These are phyloP conservation scores for Russula vinacea DNA, from an alignment of 768 basidiomycete genomes.

Conservation along the genomic window DNA sequence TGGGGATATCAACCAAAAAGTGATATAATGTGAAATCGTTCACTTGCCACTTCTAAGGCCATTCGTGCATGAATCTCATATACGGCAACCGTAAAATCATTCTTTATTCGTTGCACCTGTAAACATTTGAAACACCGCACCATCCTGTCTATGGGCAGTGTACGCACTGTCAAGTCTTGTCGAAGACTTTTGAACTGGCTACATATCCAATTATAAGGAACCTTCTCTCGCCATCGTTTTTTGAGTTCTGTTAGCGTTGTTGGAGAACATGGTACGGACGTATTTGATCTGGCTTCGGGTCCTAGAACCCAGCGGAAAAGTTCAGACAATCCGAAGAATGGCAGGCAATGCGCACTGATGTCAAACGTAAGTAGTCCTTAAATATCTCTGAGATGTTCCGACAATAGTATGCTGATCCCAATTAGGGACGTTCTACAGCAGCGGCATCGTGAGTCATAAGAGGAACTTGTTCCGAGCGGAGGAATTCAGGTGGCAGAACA, in stretches of 20 bases:
- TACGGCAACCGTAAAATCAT: conserved; percentile 94
- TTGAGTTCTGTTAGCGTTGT: conserved; percentile 86
- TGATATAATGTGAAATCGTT: neutral
- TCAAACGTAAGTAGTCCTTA: conserved; percentile 94
- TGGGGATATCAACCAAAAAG: conserved; percentile 7
- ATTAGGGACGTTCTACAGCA: conserved; percentile 80
- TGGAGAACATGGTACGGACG: conserved; percentile 83
- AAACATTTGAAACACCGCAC: conserved; percentile 18
- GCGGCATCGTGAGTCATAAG: neutral
- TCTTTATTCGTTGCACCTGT: conserved; percentile 98
- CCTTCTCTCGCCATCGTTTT: conserved; percentile 77
- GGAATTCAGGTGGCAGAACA: conserved; percentile 27
- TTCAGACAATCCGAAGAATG: conserved; percentile 9
- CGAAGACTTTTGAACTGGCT: conserved; percentile 97
- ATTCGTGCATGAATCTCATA: conserved; percentile 99
- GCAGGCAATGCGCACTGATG: conserved; percentile 57
- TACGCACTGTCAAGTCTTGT: conserved; percentile 93
- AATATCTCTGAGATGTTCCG: conserved; percentile 86
- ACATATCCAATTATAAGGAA: conserved; percentile 85
- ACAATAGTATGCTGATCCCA: conserved; percentile 98
- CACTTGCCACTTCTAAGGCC: conserved; percentile 79
- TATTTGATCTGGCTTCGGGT: conserved; percentile 92
- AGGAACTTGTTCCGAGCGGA: neutral
- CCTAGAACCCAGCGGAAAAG: conserved; percentile 47
- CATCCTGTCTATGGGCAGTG: conserved; percentile 16